These are phyloP conservation scores for Papilionanthe hybrid DNA, from an alignment of 116 monocot species.

Conservation along the genomic window DNA sequence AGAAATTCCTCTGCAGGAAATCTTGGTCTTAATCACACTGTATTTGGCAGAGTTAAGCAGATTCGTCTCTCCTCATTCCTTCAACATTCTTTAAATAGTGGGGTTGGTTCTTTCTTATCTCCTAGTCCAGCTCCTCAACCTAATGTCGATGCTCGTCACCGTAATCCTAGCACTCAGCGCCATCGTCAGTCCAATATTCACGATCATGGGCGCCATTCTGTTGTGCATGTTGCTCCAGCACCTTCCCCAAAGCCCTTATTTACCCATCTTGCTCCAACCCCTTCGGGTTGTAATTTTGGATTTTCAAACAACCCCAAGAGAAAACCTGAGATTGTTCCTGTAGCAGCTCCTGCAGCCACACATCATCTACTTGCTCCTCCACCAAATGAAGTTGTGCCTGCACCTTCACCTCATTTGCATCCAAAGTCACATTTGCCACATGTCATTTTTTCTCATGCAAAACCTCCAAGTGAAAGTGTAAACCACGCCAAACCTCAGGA, in stretches of 20 bases:
- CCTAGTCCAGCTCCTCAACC: slow-evolving; percentile 60
- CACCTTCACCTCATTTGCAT: slow-evolving; percentile 18
- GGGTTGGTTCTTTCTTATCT: slow-evolving; percentile 16
- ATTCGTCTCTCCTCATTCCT: slow-evolving; percentile 86
- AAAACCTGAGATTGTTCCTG: slow-evolving; percentile 23
- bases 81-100: slow-evolving; percentile 66
- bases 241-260: slow-evolving; percentile 15
- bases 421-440: slow-evolving; percentile 36
- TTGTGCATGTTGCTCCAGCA: slow-evolving; percentile 40
- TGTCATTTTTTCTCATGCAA: slow-evolving; percentile 56
- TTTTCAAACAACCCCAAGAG: slow-evolving; percentile 20
- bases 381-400: slow-evolving; percentile 11
- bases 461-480: slow-evolving; percentile 51
- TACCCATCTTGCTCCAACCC: slow-evolving; percentile 15
- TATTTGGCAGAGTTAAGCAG: slow-evolving; percentile 97
- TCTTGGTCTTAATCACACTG: slow-evolving; percentile 88
- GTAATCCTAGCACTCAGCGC: slow-evolving; percentile 24
- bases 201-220: slow-evolving; percentile 32
- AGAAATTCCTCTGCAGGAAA: slow-evolving; percentile 62
- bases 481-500: slow-evolving; percentile 25
- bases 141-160: slow-evolving; percentile 29
- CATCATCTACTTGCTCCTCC: slow-evolving; percentile 7
- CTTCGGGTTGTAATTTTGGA: slow-evolving; percentile 24
- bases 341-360: slow-evolving; percentile 21
- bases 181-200: slow-evolving; percentile 39